phyloP scores from a whole-genome alignment of 2,329 filamentous ascomycete species.

The Ophiostoma piceae region DNA sequence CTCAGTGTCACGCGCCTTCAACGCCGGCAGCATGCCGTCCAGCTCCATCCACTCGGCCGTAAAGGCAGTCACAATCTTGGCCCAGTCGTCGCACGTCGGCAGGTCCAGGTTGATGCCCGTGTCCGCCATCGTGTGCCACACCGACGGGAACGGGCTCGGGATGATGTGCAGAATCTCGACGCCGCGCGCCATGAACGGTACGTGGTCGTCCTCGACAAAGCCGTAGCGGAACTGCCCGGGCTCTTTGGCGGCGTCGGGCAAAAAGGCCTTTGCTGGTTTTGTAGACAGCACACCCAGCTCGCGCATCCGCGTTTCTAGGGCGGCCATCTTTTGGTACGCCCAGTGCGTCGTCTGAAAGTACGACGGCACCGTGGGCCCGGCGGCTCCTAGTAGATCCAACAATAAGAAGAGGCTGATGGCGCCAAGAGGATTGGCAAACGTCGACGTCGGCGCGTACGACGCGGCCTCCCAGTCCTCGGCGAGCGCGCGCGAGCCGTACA shows the following conservation, averaged over 20 bases:
- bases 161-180: conserved; percentile 90
- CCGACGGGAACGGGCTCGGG: conserved; percentile 69
- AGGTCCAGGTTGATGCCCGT: conserved; percentile 79
- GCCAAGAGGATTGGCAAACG: conserved; percentile 66
- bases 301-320: conserved; percentile 60
- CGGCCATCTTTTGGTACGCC: conserved; percentile 66
- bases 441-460: conserved; percentile 64
- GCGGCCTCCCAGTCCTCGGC: conserved; percentile 75
- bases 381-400: conserved; percentile 55
- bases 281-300: conserved; percentile 46
- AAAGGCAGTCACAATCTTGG: conserved; percentile 76
- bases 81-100: conserved; percentile 80
- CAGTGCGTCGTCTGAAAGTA: conserved; percentile 74
- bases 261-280: conserved; percentile 48
- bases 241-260: conserved; percentile 58
- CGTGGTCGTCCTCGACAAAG: conserved; percentile 76
- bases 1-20: not conserved
- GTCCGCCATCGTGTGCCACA: conserved; percentile 85
- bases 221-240: conserved; percentile 43
- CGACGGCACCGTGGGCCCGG: conserved; percentile 63
- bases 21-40: conserved; percentile 28
- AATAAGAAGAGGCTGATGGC: conserved; percentile 67
- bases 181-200: conserved; percentile 82
- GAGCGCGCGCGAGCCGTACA: conserved; percentile 82
- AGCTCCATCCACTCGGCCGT: conserved; percentile 89